phyloP scores from a whole-genome alignment of 352 stramenopile genomes.

The Globisporangium paddicum region DNA sequence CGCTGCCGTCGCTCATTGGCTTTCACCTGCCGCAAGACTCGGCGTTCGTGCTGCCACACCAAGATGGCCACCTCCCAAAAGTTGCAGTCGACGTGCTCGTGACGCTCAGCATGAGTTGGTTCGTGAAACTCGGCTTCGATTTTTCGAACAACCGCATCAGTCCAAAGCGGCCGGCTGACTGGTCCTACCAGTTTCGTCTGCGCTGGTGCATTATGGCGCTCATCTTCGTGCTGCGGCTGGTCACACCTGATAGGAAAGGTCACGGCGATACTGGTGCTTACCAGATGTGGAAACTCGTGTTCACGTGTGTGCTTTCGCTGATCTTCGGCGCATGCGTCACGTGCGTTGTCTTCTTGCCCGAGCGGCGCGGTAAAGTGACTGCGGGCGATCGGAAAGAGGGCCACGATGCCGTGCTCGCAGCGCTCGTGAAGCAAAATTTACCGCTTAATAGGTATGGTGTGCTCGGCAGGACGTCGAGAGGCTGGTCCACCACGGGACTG shows the following conservation, averaged over 20 bases:
- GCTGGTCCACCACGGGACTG: constrained; percentile 36
- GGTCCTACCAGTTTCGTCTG: constrained; percentile 27
- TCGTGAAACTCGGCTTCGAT: constrained; percentile 43
- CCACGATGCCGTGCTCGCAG: constrained; percentile 34
- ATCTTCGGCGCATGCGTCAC: constrained; percentile 23
- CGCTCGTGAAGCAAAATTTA: constrained; percentile 44
- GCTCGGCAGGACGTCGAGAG: constrained; percentile 32
- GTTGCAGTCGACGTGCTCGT: constrained; percentile 25
- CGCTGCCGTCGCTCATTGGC: constrained; percentile 22
- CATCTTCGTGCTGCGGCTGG: constrained; percentile 25
- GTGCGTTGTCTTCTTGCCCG: constrained; percentile 20
- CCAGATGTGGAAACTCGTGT: constrained; percentile 15
- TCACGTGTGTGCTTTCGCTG: constrained; percentile 15
- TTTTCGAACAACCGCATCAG: constrained; percentile 30
- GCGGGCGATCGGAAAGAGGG: constrained; percentile 20
- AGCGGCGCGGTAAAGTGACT: constrained; percentile 25
- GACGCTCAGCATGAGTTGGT: constrained; percentile 47
- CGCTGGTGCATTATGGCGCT: constrained; percentile 26
- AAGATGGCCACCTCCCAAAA: constrained; percentile 16
- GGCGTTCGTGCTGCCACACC: constrained; percentile 20
- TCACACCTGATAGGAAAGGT: constrained; percentile 11
- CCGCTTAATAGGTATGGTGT: constrained; percentile 42
- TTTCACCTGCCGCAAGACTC: constrained; percentile 29
- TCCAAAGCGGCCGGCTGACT: constrained; percentile 22
- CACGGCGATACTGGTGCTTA: constrained; percentile 6